Evolutionary conservation across 768 basidiomycete species (phyloP).

Genomic region (Amanita phalloides): DNA sequence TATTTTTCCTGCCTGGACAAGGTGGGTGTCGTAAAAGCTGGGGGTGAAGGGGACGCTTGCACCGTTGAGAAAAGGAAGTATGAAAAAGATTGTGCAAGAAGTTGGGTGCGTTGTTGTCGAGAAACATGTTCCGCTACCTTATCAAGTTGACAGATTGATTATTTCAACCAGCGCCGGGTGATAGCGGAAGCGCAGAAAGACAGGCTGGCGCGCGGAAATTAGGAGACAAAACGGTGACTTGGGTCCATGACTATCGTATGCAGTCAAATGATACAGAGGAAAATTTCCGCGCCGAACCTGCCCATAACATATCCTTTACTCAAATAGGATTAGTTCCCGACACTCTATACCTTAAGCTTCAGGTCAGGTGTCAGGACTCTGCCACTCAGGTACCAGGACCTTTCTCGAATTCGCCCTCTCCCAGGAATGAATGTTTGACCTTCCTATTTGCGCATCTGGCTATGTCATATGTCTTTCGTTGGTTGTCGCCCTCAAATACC

Average conservation of each 20-base stretch:
- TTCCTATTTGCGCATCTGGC: too few relatives aligned
- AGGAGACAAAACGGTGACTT: constrained; percentile 22
- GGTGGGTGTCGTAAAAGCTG: constrained; percentile 57
- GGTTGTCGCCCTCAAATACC: too few relatives aligned
- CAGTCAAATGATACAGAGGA: not conserved
- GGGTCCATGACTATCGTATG: not conserved
- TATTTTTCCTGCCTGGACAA: constrained; percentile 82
- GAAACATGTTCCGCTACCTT: not conserved
- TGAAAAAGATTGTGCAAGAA: constrained; percentile 69
- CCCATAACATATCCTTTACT: not conserved
- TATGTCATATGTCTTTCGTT: too few relatives aligned
- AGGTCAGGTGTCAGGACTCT: too few relatives aligned
- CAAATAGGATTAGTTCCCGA: not conserved
- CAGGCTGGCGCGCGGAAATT: constrained; percentile 39
- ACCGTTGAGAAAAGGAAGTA: constrained; percentile 45
- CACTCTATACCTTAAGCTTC: not conserved
- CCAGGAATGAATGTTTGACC: too few relatives aligned
- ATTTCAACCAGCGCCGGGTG: constrained; percentile 87
- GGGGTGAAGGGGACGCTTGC: constrained; percentile 59
- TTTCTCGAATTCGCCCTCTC: too few relatives aligned
- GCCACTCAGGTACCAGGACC: too few relatives aligned
- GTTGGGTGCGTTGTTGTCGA: constrained; percentile 57
- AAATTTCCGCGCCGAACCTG: not conserved
- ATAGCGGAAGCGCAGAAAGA: constrained; percentile 74
- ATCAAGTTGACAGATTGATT: constrained; percentile 56